These are phyloP conservation scores for Saturnispora sekii DNA, from an alignment of 805 yeast species.

Conservation along the genomic window DNA sequence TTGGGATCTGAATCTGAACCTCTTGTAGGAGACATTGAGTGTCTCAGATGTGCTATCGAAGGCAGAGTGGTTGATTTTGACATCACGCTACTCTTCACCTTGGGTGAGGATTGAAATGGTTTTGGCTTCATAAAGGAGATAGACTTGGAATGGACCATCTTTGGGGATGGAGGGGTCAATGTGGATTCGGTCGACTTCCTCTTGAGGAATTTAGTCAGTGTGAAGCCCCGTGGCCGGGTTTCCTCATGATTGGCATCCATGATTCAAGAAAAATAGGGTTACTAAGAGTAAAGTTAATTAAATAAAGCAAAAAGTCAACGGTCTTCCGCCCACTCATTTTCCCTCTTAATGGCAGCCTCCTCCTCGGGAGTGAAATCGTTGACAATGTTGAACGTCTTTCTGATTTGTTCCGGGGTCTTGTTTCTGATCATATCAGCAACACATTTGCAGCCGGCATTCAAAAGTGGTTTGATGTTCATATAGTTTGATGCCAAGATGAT, in stretches of 20 bases:
- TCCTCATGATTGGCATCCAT: neutral
- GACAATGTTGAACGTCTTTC: slow-evolving; percentile 70
- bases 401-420: slow-evolving; percentile 69
- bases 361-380: slow-evolving; percentile 82
- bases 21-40: neutral
- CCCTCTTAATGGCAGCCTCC: slow-evolving; percentile 79
- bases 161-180: neutral
- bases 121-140: slow-evolving; percentile 3
- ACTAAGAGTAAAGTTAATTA: neutral
- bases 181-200: slow-evolving; percentile 2
- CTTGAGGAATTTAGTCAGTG: neutral
- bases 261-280: neutral
- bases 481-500: slow-evolving; percentile 76
- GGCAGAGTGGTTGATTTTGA: slow-evolving; percentile 5
- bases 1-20: neutral
- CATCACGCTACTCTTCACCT: neutral
- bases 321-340: slow-evolving; percentile 88
- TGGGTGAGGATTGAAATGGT: slow-evolving; percentile 2
- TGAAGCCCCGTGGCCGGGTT: neutral
- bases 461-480: slow-evolving; percentile 61
- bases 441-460: slow-evolving; percentile 71
- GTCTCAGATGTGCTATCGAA: neutral
- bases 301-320: slow-evolving; percentile 32
- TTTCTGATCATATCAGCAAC: slow-evolving; percentile 81
- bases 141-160: slow-evolving; percentile 3